Conservation (phyloP, 495 filamentous ascomycete species). For the Tuber borchii region DNA sequence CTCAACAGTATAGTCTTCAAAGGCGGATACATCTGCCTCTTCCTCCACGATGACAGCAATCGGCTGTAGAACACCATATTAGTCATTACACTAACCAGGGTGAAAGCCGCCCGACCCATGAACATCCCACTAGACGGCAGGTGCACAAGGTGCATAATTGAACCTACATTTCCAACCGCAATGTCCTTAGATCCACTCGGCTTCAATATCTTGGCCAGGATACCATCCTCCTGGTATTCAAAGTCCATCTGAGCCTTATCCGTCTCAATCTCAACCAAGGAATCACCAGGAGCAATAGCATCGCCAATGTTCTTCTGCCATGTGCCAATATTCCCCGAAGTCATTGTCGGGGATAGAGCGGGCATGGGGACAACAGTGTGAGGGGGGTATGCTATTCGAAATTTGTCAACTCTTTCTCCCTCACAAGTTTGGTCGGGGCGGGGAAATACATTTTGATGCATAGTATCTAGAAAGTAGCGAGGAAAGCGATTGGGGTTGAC, state of each 20-base stretch:
- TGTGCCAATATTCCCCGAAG: conserved; percentile 85
- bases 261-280: conserved; percentile 99
- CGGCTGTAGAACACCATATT: conserved; percentile 55
- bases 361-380: conserved; percentile 97
- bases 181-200: conserved; percentile 92
- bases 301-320: conserved; percentile 99
- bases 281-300: conserved; percentile 78
- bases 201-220: conserved; percentile 90
- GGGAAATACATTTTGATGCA: conserved; percentile 65
- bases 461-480: conserved; percentile 58
- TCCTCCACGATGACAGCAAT: conserved; percentile 95
- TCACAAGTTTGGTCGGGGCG: conserved; percentile 17
- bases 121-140: conserved; percentile 40
- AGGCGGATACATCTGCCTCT: conserved; percentile 73
- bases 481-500: conserved; percentile 33
- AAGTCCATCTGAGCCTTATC: conserved; percentile 99
- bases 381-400: conserved; percentile 66
- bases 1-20: conserved; percentile 77
- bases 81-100: conserved; percentile 26
- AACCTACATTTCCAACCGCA: conserved; percentile 84
- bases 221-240: conserved; percentile 97
- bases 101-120: conserved; percentile 28
- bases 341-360: conserved; percentile 96
- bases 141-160: conserved; percentile 1
- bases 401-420: conserved; percentile 23